Evolutionary conservation across 2,329 filamentous ascomycete genomes (phyloP), one percentile per base, ranked within the genome.

Genomic region (Trichophyton benhamiae): DNA sequence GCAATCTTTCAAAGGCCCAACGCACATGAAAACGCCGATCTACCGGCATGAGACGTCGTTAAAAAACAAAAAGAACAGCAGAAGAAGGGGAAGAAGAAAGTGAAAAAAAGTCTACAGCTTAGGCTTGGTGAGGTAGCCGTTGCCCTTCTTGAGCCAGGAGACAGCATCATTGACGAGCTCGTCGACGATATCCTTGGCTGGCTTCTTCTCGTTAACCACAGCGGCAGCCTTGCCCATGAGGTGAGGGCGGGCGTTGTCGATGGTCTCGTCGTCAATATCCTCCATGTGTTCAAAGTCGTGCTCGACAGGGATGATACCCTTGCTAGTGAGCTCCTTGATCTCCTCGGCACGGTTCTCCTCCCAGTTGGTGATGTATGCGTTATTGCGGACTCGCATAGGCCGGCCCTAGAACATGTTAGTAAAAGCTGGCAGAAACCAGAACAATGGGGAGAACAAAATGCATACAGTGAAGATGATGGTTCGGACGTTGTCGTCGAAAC

Each of bases 211-310:
- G 71, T 92, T 94, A 61, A 94, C 88, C 36, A 96, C 89, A 30
- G 94, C 92, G 42, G 94, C 88, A 64, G 89, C 92, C 82, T 97
- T 95, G 75, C 94, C 94, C 94, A 99, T 99, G 68, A 96, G 78
- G 80, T 85, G 95, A 13, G 91, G 91, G 63, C 90, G 83, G 70
- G 90, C 91, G 72, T 94, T 90, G 74, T 97, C 94, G 78, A 99
- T 85, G 38, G 87, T 83, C 46, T 97, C 90, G 63, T 96, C 91
- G 62, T 89, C 83, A 63, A 88, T 82, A 65, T 81, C 79, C 22
- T 82, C 80, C 70, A 95, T 76, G 76, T 87, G 88, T 80, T 99
- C 94, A 38, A 99, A 83, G 72, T 99, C 94, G 69, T 89, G 82
- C 80, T 97, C 94, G 66, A 95, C 95, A 55, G 94, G 94, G 68